A percentile compares a stretch with the other conserved stretches of the same genome.
Conservation (phyloP, 257 asterid species). For the Apocynum venetum region DNA sequence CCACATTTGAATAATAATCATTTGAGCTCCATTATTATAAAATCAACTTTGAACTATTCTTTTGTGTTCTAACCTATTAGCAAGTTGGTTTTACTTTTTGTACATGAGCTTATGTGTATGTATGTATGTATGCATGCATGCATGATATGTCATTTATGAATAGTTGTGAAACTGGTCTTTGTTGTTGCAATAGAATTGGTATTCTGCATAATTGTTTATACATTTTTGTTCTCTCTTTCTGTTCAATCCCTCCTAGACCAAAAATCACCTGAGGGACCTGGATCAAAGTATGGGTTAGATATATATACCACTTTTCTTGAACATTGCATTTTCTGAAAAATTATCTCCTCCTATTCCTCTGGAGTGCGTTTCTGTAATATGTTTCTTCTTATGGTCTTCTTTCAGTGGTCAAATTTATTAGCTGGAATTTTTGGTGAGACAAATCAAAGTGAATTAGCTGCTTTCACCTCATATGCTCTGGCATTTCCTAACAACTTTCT, state of each 20-base stretch:
- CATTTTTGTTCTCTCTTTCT: neutral
- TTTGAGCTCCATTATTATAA: neutral
- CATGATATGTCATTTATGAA: neutral
- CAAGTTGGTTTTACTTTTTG: neutral
- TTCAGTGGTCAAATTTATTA: slow-evolving; percentile 47
- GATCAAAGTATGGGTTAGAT: neutral
- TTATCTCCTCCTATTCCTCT: slow-evolving; percentile 3
- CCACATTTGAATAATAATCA: neutral
- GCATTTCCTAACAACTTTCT: slow-evolving; percentile 82
- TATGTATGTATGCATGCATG: too few relatives aligned
- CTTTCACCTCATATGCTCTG: slow-evolving; percentile 82
- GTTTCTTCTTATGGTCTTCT: slow-evolving; percentile 14
- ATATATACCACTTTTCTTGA: neutral
- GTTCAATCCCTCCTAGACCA: neutral
- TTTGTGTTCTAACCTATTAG: neutral
- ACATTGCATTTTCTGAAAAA: slow-evolving; percentile 2
- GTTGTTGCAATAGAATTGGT: neutral
- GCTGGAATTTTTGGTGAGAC: slow-evolving; percentile 79
- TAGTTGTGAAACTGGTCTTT: neutral
- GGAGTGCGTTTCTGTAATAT: slow-evolving; percentile 9
- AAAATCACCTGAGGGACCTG: neutral
- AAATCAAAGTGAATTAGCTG: slow-evolving; percentile 89
- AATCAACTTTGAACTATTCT: neutral
- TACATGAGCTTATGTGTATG: too few relatives aligned
- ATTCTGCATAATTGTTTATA: neutral